Base-by-base conservation (phyloP, 1,284 basidiomycete genomes). In the Microbotryum lychnidis-dioicae region DNA sequence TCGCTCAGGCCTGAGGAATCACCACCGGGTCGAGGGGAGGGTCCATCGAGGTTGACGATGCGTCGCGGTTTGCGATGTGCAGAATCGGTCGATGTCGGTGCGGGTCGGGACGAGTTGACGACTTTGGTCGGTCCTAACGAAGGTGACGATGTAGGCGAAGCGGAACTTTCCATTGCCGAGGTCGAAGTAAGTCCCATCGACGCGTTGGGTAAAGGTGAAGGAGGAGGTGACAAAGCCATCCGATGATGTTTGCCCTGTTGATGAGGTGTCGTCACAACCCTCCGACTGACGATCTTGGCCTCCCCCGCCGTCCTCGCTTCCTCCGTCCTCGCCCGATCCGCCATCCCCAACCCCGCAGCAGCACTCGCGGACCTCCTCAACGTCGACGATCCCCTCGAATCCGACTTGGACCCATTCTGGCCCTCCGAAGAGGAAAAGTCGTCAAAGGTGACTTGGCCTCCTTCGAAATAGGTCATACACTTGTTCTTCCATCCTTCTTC, bases 1-100 rank as follows among this genome's bases (percentile, higher is more conserved):
- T 68, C 67, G 25, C 44, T 23, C 51, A 56, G 18, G 10, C 37
- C 37, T 42, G 37, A 42, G 37, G 37, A 42, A 42, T 42, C 37
- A 42, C 37, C 37, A 42, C 37, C 37, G 33, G 2, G 52, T 8
- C 1, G 49, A 31, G 25, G 48, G 56, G 12, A 37, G 4, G 37
- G 14, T 10, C 50, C 60, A 48, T 70, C 68, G 49, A 71, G 56
- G 61, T 71, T 65, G 45, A 69, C 63, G 29, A 71, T 63, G 2
- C 68, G 61, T 1, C 57, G 58, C 3, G 68, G 67, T 50, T 68
- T 69, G 51, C 63, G 58, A 31, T 57, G 50, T 5, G 53, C 55
- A 3, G 37, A 42, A 16, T 14, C 37, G 9, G 56, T 12, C 45
- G 58, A 16, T 25, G 55, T 27, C 50, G 58, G 20, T 46, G 50